Evolutionary conservation across 352 stramenopile genomes (phyloP), one percentile per base, ranked within the genome.

Genomic region (Poterioochromonas sp.): DNA sequence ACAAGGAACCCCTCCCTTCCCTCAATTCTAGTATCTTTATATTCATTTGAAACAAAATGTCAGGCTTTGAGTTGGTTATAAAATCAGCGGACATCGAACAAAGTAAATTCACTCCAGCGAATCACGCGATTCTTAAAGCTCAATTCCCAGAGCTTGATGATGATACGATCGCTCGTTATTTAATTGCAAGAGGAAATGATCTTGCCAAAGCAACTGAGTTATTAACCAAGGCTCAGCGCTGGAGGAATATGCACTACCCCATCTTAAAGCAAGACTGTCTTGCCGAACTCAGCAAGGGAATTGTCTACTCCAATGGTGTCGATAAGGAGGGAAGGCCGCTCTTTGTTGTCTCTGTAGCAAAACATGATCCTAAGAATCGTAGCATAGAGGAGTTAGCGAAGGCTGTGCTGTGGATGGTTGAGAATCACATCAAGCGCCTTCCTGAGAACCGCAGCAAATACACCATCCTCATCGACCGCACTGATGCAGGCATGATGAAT

Each of bases 251-350:
- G 1, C 26, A 47, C 39, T 71, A 32, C 15, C 62, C 62, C 5
- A 47, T 71, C 34, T 18, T 47, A 5, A 74, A 74, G 40, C 0
- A 22, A 2, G 8, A 18, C 11, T 58, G 37, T 37, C 1, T 35
- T 5, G 40, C 51, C 3, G 39, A 58, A 35, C 11, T 78, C 5
- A 35, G 11, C 8, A 44, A 12, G 1, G 47, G 47, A 1, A 68
- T 40, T 8, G 5, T 78, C 18, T 78, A 78, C 39, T 32, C 12
- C 3, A 8, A 51, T 51, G 71, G 71, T 34, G 32, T 39, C 8
- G 71, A 78, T 51, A 78, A 78, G 70, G 71, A 78, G 32, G 71
- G 71, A 32, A 3, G 32, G 1, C 71, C 71, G 5, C 26, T 78
- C 32, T 37, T 78, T n/a, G 32, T 78, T 51, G 8, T 1, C 1